phyloP scores from a whole-genome alignment of 2,329 filamentous ascomycete species.

The Stagonosporopsis cucurbitacearum region DNA sequence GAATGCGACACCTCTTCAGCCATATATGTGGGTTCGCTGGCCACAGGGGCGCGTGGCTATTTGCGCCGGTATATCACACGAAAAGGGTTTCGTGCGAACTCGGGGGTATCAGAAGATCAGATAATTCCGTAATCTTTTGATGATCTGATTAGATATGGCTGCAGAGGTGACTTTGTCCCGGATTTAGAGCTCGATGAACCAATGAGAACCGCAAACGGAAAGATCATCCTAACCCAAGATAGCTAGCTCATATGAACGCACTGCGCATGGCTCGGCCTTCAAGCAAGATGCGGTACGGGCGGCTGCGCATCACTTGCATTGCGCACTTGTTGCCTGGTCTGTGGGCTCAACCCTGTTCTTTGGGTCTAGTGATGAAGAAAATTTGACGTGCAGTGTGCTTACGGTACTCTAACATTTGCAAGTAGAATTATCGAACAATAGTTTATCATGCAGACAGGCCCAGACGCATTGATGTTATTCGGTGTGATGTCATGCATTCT shows the following conservation, averaged over 20 bases:
- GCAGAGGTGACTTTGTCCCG: conserved; percentile 6
- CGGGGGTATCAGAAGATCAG: conserved; percentile 35
- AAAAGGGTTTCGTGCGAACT: conserved; percentile 30
- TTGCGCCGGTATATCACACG: conserved; percentile 28
- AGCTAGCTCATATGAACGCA: background rate
- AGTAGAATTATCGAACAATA: conserved; percentile 19
- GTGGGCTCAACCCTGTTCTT: conserved; percentile 1
- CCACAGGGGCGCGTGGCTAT: conserved; percentile 29
- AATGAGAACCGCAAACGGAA: conserved; percentile 7
- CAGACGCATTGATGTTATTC: conserved; percentile 2
- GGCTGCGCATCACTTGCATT: conserved; percentile 23
- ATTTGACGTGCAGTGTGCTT: conserved; percentile 3
- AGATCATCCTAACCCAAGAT: conserved; percentile 1
- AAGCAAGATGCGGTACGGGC: conserved; percentile 18
- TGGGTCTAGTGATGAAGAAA: conserved; percentile 13
- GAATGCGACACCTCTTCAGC: conserved; percentile 25
- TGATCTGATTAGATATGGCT: conserved; percentile 37
- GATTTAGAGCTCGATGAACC: conserved; percentile 2
- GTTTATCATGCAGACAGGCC: background rate
- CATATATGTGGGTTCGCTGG: conserved; percentile 35
- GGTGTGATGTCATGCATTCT: conserved; percentile 20
- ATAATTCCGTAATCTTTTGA: conserved; percentile 26
- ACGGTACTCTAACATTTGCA: conserved; percentile 7
- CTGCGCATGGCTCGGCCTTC: conserved; percentile 16
- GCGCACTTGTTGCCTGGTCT: conserved; percentile 10